Evolutionary conservation across 106 monocot species (phyloP).

Genomic region (Allium cepa): DNA sequence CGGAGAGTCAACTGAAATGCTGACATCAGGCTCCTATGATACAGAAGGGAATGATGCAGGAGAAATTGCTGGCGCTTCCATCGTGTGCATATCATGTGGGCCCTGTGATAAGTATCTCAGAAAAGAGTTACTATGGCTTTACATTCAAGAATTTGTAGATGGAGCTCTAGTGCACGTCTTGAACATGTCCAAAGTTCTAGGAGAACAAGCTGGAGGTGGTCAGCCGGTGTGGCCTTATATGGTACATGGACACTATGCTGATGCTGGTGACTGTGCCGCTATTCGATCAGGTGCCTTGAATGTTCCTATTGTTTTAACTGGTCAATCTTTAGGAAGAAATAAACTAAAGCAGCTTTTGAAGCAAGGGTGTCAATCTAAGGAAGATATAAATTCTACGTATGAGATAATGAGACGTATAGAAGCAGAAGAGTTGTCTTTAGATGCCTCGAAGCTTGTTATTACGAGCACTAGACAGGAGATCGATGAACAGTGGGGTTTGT

Average conservation of each 20-base stretch:
- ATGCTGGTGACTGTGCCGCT: constrained; percentile 85
- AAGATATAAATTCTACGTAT: no score
- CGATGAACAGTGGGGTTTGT: constrained; percentile 96
- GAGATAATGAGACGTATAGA: no score
- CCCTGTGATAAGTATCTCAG: constrained; percentile 61
- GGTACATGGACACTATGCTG: constrained; percentile 92
- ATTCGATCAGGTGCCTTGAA: constrained; percentile 87
- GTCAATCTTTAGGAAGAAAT: no score
- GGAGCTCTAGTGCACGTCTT: no score
- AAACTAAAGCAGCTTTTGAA: no score
- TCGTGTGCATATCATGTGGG: constrained; percentile 79
- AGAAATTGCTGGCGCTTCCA: constrained; percentile 88
- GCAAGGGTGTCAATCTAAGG: no score
- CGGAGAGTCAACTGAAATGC: constrained; percentile 91
- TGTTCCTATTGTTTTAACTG: no score
- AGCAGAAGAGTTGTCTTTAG: no score
- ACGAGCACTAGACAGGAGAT: constrained; percentile 96
- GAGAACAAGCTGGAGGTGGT: no score
- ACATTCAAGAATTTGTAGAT: no score
- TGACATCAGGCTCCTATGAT: constrained; percentile 59
- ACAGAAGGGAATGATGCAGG: constrained; percentile 60
- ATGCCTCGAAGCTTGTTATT: constrained; percentile 85
- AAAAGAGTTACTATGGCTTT: no score
- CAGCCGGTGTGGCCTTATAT: constrained; percentile 90
- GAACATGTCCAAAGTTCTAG: no score